phyloP scores from a whole-genome alignment of 768 basidiomycete species.

The Mycena filopes region DNA sequence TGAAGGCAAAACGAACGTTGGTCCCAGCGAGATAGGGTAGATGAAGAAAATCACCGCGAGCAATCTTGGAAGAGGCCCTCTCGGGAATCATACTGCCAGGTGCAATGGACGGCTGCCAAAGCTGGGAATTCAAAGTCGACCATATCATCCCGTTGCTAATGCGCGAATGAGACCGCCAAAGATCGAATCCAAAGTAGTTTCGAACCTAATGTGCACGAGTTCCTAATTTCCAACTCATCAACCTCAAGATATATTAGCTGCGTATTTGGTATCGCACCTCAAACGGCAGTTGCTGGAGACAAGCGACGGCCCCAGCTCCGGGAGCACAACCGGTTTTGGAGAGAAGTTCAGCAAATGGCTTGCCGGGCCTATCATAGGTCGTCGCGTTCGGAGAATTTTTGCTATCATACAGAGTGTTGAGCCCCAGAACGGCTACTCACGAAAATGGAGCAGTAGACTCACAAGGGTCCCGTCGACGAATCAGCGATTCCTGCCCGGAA shows the following conservation, averaged over 20 bases:
- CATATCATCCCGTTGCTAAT: constrained; percentile 59
- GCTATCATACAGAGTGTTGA: no score
- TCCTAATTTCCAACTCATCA: no score
- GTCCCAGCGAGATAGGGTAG: constrained; percentile 66
- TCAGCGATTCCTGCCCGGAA: constrained; percentile 67
- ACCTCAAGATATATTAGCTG: no score
- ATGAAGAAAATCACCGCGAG: constrained; percentile 60
- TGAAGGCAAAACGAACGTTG: constrained; percentile 50
- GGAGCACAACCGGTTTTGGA: constrained; percentile 57
- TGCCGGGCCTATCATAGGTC: constrained; percentile 62
- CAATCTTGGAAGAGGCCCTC: constrained; percentile 56
- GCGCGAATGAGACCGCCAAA: constrained; percentile 43
- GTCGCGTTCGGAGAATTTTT: constrained; percentile 59
- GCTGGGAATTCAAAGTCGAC: constrained; percentile 58
- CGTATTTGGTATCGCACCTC: constrained; percentile 42
- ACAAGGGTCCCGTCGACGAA: constrained; percentile 67
- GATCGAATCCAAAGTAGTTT: neutral
- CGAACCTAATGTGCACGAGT: no score
- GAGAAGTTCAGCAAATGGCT: constrained; percentile 60
- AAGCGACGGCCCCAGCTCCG: constrained; percentile 50
- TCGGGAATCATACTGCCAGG: constrained; percentile 62
- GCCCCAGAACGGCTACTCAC: no score
- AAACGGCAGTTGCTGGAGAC: constrained; percentile 58
- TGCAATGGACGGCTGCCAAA: constrained; percentile 69
- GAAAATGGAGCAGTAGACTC: constrained; percentile 32